A percentile compares a stretch with the other conserved stretches of the same genome.
phyloP scores from a whole-genome alignment of 306 rosid genomes.

The Vigna unguiculata region DNA sequence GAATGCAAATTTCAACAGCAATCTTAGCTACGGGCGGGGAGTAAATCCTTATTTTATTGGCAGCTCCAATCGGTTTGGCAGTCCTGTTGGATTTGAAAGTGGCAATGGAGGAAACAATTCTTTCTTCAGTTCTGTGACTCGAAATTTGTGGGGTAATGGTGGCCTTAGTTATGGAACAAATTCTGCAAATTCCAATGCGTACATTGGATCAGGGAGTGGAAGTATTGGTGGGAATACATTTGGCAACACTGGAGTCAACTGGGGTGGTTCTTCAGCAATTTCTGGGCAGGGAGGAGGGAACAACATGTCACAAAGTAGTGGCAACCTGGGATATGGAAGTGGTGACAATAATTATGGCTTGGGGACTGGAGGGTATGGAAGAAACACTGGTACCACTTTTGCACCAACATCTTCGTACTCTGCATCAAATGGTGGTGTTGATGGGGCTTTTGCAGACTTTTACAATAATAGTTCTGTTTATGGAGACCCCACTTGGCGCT shows the following conservation, averaged over 20 bases:
- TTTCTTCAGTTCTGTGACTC: constrained; percentile 78
- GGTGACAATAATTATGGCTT: constrained; percentile 71
- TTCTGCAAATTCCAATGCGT: constrained; percentile 72
- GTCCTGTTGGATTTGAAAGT: constrained; percentile 70
- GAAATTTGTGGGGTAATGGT: constrained; percentile 91
- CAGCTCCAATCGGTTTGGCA: constrained; percentile 73
- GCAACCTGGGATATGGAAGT: constrained; percentile 75
- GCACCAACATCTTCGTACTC: constrained; percentile 74
- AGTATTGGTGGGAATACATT: constrained; percentile 69
- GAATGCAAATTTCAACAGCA: constrained; percentile 70
- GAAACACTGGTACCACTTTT: constrained; percentile 65
- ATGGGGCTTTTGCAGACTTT: constrained; percentile 76
- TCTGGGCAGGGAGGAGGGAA: constrained; percentile 73
- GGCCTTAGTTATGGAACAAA: constrained; percentile 72
- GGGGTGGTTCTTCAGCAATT: constrained; percentile 70
- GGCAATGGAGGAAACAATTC: constrained; percentile 80
- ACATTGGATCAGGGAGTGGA: constrained; percentile 81
- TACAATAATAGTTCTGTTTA: constrained; percentile 70
- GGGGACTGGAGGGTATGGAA: constrained; percentile 84
- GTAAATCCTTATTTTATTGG: constrained; percentile 76
- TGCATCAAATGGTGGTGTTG: constrained; percentile 84
- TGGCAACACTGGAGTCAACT: constrained; percentile 82
- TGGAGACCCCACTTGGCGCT: constrained; percentile 90
- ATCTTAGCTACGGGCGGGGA: constrained; percentile 82
- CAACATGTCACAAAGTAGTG: constrained; percentile 66